phyloP scores from a whole-genome alignment of 225 moss, liverwort and hornwort genomes.

The Physcomitrellopsis africana region DNA sequence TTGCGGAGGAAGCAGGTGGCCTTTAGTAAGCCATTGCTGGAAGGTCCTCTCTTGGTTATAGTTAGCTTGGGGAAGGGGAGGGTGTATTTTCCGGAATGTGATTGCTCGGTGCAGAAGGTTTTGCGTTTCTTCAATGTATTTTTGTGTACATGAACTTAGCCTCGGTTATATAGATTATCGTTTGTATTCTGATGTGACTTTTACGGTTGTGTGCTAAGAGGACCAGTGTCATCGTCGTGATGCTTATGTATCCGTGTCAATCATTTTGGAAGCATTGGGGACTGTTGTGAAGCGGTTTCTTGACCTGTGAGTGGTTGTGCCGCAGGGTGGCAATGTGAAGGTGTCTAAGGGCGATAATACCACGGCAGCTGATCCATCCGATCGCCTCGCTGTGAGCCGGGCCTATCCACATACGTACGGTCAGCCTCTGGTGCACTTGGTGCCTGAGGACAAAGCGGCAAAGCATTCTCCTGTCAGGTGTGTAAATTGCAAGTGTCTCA shows the following conservation, averaged over 20 bases:
- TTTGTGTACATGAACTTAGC: not conserved
- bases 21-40: not conserved
- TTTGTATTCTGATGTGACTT: not conserved
- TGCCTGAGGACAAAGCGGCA: conserved; percentile 37
- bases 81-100: not conserved
- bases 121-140: not conserved
- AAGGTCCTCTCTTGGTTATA: not conserved
- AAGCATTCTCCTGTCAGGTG: conserved; percentile 58
- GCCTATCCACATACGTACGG: conserved; percentile 91
- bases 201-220: not conserved
- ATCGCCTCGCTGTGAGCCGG: conserved; percentile 82
- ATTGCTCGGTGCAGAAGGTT: not conserved
- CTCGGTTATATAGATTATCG: not conserved
- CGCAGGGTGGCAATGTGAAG: conserved; percentile 77
- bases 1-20: conserved; percentile 2
- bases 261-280: not conserved
- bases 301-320: conserved; percentile 33
- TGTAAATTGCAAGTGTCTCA: not conserved
- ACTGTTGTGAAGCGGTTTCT: conserved; percentile 21
- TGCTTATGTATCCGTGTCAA: conserved; percentile 6
- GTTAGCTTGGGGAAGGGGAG: not conserved
- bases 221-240: not conserved
- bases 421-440: conserved; percentile 78
- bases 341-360: conserved; percentile 77
- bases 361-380: conserved; percentile 83